Evolutionary conservation across 768 basidiomycete genomes (phyloP).

Genomic region (Boletus rex-veris): DNA sequence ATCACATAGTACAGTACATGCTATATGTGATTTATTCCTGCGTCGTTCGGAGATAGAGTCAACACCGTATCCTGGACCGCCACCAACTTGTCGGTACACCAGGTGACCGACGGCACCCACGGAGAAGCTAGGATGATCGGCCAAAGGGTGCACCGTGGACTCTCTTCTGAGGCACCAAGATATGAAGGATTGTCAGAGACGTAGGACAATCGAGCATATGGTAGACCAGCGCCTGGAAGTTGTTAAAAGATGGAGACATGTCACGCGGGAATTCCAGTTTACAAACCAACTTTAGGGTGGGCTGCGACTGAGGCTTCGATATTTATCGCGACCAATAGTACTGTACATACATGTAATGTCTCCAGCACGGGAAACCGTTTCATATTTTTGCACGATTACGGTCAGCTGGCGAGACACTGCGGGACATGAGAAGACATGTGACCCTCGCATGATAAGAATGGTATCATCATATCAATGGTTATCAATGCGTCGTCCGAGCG

Average conservation of each 20-base stretch:
- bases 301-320: conserved; percentile 10
- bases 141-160: conserved; percentile 53
- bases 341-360: too few species aligned
- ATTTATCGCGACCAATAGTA: too few species aligned
- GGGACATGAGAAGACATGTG: background rate
- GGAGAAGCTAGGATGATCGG: conserved; percentile 43
- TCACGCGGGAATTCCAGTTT: background rate
- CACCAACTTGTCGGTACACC: conserved; percentile 45
- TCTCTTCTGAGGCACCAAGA: conserved; percentile 52
- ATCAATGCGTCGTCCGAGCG: too few species aligned
- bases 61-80: too few species aligned
- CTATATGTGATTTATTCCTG: too few species aligned
- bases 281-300: conserved; percentile 44
- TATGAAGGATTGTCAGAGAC: conserved; percentile 48
- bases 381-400: background rate
- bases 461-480: background rate
- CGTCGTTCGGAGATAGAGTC: too few species aligned
- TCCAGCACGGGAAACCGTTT: background rate
- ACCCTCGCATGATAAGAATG: background rate
- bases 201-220: conserved; percentile 52
- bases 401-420: too few species aligned
- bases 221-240: conserved; percentile 49
- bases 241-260: conserved; percentile 59
- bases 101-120: conserved; percentile 62
- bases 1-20: too few species aligned